A percentile compares a stretch with the other conserved stretches of the same genome.
Evolutionary conservation across 1,139 yeast genomes (phyloP).

Genomic region (Yamadazyma aaseri): DNA sequence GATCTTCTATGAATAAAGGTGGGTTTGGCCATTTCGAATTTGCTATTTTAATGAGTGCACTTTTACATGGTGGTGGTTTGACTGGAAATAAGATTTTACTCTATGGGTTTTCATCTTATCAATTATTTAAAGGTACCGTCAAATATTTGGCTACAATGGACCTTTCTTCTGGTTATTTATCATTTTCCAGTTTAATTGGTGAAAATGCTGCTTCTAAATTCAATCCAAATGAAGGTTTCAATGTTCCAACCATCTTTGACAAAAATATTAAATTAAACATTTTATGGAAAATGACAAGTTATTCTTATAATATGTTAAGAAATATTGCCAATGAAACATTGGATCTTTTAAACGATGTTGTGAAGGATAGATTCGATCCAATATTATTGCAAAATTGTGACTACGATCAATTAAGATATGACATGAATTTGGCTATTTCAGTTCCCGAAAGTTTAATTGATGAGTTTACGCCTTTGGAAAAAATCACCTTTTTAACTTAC

Average conservation of each 20-base stretch:
- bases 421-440: constrained; percentile 54
- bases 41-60: constrained; percentile 73
- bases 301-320: constrained; percentile 62
- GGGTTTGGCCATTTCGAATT: constrained; percentile 96
- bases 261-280: constrained; percentile 72
- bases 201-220: constrained; percentile 49
- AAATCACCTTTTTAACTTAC: constrained; percentile 68
- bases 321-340: constrained; percentile 70
- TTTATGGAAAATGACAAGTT: constrained; percentile 75
- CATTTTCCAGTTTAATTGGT: constrained; percentile 60
- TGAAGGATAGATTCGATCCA: constrained; percentile 81
- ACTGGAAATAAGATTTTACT: constrained; percentile 73
- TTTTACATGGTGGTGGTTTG: constrained; percentile 81
- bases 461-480: constrained; percentile 68
- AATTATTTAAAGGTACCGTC: constrained; percentile 83
- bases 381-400: constrained; percentile 69
- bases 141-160: constrained; percentile 80
- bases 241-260: constrained; percentile 74
- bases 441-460: constrained; percentile 38
- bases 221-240: constrained; percentile 56
- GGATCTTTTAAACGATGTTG: constrained; percentile 69
- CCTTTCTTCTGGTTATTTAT: constrained; percentile 61
- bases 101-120: constrained; percentile 90
- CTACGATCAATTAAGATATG: constrained; percentile 61
- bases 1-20: constrained; percentile 58